Evolutionary conservation across 2,329 filamentous ascomycete species (phyloP).

Genomic region (Trichocomaceae sp.): DNA sequence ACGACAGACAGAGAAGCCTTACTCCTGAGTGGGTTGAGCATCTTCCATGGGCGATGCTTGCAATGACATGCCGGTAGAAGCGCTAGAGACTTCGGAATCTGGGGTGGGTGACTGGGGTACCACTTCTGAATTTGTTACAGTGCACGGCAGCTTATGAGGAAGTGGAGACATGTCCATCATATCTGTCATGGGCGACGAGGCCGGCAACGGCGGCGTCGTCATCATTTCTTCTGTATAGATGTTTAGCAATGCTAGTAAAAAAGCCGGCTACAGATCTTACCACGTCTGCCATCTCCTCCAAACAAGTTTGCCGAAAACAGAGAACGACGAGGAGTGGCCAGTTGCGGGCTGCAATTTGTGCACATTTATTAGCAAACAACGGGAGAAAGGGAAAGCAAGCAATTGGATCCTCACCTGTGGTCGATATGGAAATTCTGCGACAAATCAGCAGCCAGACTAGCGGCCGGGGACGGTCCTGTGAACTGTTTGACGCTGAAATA

Average conservation of each 20-base stretch:
- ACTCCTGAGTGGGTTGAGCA: constrained; percentile 29
- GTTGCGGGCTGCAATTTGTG: constrained; percentile 59
- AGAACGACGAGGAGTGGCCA: constrained; percentile 75
- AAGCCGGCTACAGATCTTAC: constrained; percentile 38
- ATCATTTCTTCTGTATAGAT: constrained; percentile 56
- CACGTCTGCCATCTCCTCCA: constrained; percentile 50
- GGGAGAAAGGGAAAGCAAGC: not conserved
- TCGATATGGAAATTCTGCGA: constrained; percentile 97
- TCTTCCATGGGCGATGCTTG: constrained; percentile 34
- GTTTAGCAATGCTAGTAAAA: constrained; percentile 16
- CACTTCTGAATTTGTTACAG: constrained; percentile 48
- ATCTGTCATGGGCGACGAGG: constrained; percentile 74
- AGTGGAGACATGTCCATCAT: constrained; percentile 91
- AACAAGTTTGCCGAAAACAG: constrained; percentile 72
- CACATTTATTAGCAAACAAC: not conserved
- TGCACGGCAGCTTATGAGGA: constrained; percentile 74
- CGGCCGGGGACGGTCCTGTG: constrained; percentile 80
- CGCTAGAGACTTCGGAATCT: constrained; percentile 35
- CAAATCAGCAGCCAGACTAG: constrained; percentile 84
- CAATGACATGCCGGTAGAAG: constrained; percentile 37
- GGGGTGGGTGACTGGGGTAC: constrained; percentile 69
- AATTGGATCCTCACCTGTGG: constrained; percentile 59
- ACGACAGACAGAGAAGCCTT: constrained; percentile 21
- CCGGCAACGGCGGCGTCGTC: constrained; percentile 76
- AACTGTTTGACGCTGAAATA: constrained; percentile 77